A percentile compares a stretch with the other conserved stretches of the same genome.
Evolutionary conservation across 2,329 filamentous ascomycete species (phyloP).

Genomic region (Aspergillus brasiliensis): DNA sequence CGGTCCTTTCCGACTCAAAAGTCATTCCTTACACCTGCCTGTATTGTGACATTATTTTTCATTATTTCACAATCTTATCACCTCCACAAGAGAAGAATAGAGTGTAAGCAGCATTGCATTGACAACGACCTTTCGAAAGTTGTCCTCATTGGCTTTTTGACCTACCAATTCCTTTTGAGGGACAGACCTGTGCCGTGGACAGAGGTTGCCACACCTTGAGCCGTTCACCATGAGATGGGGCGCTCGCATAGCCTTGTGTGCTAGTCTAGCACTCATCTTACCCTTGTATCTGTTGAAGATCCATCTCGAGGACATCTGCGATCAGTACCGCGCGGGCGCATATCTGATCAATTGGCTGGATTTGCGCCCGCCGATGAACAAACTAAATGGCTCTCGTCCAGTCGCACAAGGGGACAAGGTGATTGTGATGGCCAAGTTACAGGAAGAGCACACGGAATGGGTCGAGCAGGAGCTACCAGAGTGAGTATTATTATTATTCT

Average conservation of each 20-base stretch:
- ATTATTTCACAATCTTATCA: not conserved
- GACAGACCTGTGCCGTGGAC: not conserved
- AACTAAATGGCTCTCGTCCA: conserved; percentile 1
- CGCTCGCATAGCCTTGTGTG: conserved; percentile 30
- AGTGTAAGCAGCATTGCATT: not conserved
- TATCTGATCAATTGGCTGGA: conserved; percentile 38
- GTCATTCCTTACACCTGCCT: not conserved
- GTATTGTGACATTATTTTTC: not conserved
- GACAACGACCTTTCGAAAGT: not conserved
- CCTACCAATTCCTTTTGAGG: not conserved
- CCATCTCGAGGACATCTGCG: conserved; percentile 36
- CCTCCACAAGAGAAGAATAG: not conserved
- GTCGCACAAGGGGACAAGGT: conserved; percentile 37
- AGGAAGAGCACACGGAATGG: conserved; percentile 50
- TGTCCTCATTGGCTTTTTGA: not conserved
- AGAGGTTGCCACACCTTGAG: not conserved
- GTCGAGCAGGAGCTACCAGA: conserved; percentile 48
- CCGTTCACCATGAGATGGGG: conserved; percentile 33
- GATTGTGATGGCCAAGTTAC: conserved; percentile 49
- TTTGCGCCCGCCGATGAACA: conserved; percentile 14
- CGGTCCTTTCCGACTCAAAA: too few species aligned
- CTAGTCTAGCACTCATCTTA: conserved; percentile 26
- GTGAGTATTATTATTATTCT: conserved; percentile 31
- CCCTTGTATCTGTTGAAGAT: conserved; percentile 34
- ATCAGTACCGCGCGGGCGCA: conserved; percentile 40